Evolutionary conservation across 495 filamentous ascomycete genomes (phyloP).

Genomic region (Aspergillus cristatus): DNA sequence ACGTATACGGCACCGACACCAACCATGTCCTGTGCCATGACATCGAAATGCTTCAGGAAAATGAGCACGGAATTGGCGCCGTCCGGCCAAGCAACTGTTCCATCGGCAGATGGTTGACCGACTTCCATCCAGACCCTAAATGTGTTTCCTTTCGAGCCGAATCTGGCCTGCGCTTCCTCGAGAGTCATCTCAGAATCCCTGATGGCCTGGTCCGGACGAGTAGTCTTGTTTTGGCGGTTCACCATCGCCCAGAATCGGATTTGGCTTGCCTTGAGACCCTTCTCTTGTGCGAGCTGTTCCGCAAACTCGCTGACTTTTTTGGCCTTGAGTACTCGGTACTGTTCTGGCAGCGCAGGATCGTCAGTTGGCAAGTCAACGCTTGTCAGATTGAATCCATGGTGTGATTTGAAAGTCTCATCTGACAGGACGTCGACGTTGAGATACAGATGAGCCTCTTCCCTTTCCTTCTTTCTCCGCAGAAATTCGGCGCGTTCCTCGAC

Average conservation of each 20-base stretch:
- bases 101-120: constrained; percentile 55
- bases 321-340: constrained; percentile 60
- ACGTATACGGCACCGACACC: constrained; percentile 80
- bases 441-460: constrained; percentile 89
- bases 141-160: constrained; percentile 57
- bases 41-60: constrained; percentile 89
- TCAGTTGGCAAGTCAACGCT: constrained; percentile 60
- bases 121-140: constrained; percentile 84
- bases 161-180: constrained; percentile 66
- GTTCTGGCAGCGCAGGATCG: constrained; percentile 45
- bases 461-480: constrained; percentile 70
- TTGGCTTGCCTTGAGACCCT: constrained; percentile 45
- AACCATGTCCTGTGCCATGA: constrained; percentile 58
- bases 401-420: constrained; percentile 65
- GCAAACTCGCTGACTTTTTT: constrained; percentile 69
- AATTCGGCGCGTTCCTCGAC: constrained; percentile 70
- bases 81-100: constrained; percentile 59
- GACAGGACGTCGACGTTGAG: constrained; percentile 72
- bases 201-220: constrained; percentile 79
- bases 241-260: constrained; percentile 95
- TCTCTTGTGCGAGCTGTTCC: constrained; percentile 56
- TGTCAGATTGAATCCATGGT: constrained; percentile 80
- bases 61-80: constrained; percentile 61
- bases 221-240: constrained; percentile 95
- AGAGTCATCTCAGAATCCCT: constrained; percentile 67